These are phyloP conservation scores for Rhizopus arrhizus DNA, from an alignment of 371 early-diverging fungal genomes.

Conservation along the genomic window DNA sequence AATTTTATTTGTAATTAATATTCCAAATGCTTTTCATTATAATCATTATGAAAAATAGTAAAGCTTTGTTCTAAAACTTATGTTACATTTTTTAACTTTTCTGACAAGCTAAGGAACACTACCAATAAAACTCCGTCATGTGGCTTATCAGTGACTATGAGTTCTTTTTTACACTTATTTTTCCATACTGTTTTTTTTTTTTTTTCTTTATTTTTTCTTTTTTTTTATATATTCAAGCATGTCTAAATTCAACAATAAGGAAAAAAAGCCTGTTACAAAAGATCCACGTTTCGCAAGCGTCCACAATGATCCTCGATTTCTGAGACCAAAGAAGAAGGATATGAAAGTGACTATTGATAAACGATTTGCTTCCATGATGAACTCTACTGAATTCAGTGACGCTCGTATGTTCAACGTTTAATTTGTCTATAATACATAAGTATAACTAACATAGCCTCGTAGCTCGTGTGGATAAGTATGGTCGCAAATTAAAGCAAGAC, in stretches of 20 bases:
- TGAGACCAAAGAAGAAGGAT: conserved; percentile 76
- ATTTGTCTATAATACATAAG: not conserved
- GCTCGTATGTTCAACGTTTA: conserved; percentile 50
- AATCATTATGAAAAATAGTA: no score
- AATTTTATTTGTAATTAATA: no score
- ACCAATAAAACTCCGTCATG: not conserved
- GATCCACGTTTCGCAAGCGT: conserved; percentile 87
- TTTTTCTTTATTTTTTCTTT: not conserved
- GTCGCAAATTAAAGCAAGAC: conserved; percentile 62
- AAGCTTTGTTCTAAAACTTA: no score
- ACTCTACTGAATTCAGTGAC: conserved; percentile 73
- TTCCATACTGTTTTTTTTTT: not conserved
- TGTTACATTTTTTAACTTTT: no score
- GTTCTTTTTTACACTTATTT: not conserved
- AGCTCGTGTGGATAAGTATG: conserved; percentile 90
- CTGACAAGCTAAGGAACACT: no score
- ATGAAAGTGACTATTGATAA: conserved; percentile 88
- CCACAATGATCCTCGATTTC: conserved; percentile 88
- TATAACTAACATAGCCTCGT: not conserved
- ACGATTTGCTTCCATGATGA: conserved; percentile 84
- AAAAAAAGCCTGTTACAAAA: conserved; percentile 46
- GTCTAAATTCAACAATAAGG: conserved; percentile 22
- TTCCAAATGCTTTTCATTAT: no score
- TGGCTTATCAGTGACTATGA: conserved; percentile 4
- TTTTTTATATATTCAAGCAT: not conserved